Evolutionary conservation across 257 asterid genomes (phyloP), one percentile per base, ranked within the genome.

Genomic region (Leonotis leonurus): DNA sequence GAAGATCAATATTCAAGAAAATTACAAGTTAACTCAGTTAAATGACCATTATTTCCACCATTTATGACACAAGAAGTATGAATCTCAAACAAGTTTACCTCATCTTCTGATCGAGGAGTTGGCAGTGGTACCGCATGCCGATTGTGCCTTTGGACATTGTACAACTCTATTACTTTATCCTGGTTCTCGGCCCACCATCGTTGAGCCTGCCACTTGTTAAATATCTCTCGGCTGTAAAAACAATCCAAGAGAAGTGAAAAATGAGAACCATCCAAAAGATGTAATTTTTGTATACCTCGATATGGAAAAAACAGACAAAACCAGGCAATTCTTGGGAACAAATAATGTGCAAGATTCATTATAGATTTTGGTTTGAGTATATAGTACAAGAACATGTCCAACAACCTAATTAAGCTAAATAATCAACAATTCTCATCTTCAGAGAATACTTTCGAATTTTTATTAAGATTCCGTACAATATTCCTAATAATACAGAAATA

Each of bases 141-240:
- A 57, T 83, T 75, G 65, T 84, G 75, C 69, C 73, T 77, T 71
- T 76, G 88, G 72, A 88, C 94, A 25, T 88, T 90, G 84, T 90
- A 90, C 56, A 90, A 65, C 65, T 90, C 98, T 82, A 85, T 81
- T 30, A 90, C 94, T 70, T 77, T 90, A 74, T 90, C 96, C 57
- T 75, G 75, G 75, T 90, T 90, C 75, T 85, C 95, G 0, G 89
- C 81, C 98, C 98, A 90, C 98, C 98, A 90, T 27, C 73, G 62
- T 69, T 90, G 98, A 66, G 96, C 98, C 79, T 83, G 89, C 87
- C 93, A 82, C 77, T 88, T 88, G 81, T 85, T 85, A 78, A 88
- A 91, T 64, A 88, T 74, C 67, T 91, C 98, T 55, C 96, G 98
- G 41, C 65, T 67, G 40, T n/a, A 58, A 26, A 25, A 33, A 16